phyloP scores from a whole-genome alignment of 805 yeast species.

The Kodamaea neixiangensis region DNA sequence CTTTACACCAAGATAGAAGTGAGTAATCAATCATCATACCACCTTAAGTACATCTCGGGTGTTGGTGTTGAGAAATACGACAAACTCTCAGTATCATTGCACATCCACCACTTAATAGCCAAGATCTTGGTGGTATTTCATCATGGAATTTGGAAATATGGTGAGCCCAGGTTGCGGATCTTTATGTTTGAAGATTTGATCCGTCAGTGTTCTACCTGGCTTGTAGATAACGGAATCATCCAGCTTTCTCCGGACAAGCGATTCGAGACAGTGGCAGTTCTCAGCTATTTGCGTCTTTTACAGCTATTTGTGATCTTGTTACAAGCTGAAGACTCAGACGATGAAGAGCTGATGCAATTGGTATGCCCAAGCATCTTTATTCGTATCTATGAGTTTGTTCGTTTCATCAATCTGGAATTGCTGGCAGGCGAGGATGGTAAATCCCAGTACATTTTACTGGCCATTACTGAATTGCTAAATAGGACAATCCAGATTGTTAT shows the following conservation, averaged over 20 bases:
- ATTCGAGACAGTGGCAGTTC: conserved; percentile 22
- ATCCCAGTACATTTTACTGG: conserved; percentile 25
- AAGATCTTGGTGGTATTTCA: conserved; percentile 22
- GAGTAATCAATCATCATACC: conserved; percentile 4
- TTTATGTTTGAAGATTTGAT: conserved; percentile 24
- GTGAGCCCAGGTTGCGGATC: conserved; percentile 22
- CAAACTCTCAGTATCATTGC: conserved; percentile 7
- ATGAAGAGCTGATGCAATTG: conserved; percentile 13
- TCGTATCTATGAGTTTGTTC: conserved; percentile 16
- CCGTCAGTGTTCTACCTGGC: conserved; percentile 27
- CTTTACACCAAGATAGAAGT: conserved; percentile 23
- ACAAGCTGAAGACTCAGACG: conserved; percentile 36
- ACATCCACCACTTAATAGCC: conserved; percentile 32
- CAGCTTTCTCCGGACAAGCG: conserved; percentile 15
- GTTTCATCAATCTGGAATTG: conserved; percentile 8
- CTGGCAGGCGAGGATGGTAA: neutral
- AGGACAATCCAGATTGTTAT: conserved; percentile 33
- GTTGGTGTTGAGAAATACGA: conserved; percentile 1
- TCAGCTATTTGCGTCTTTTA: conserved; percentile 31
- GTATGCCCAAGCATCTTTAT: conserved; percentile 21
- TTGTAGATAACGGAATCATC: conserved; percentile 20
- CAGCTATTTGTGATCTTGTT: conserved; percentile 32
- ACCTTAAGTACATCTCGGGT: conserved; percentile 5
- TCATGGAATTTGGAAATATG: conserved; percentile 22
- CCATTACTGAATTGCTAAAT: conserved; percentile 31